A percentile compares a stretch with the other conserved stretches of the same genome.
Conservation (phyloP, 106 monocot species). For the Platanthera guangdongensis region DNA sequence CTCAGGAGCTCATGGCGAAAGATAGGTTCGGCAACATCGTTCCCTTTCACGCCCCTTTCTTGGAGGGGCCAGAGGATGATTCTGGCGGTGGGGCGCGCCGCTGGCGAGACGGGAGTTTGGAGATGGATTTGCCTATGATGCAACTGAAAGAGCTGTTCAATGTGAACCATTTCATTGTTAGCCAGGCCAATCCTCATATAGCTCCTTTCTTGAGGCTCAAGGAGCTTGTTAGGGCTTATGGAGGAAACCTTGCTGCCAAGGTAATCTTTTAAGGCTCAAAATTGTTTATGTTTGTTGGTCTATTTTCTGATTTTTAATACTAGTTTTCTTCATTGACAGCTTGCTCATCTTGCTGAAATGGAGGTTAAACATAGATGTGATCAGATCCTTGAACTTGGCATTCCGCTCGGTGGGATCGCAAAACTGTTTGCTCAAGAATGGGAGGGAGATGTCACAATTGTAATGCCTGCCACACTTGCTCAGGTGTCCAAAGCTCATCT, state of each 20-base stretch:
- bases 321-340: slow-evolving; percentile 25
- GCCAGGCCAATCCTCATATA: slow-evolving; percentile 91
- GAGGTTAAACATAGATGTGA: slow-evolving; percentile 87
- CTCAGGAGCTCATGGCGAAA: slow-evolving; percentile 78
- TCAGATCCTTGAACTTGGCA: slow-evolving; percentile 73
- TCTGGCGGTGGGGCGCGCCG: slow-evolving; percentile 22
- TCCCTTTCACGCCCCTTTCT: slow-evolving; percentile 63
- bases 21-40: slow-evolving; percentile 59
- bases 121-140: slow-evolving; percentile 84
- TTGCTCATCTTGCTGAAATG: slow-evolving; percentile 84
- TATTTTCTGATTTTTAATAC: background rate
- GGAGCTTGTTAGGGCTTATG: slow-evolving; percentile 63
- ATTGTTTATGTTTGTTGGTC: background rate
- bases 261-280: slow-evolving; percentile 17
- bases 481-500: slow-evolving; percentile 36
- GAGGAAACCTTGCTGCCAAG: slow-evolving; percentile 74
- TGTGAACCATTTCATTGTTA: slow-evolving; percentile 93
- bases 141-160: slow-evolving; percentile 84
- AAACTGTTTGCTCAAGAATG: slow-evolving; percentile 92
- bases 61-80: slow-evolving; percentile 24
- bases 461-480: slow-evolving; percentile 87
- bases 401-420: slow-evolving; percentile 77
- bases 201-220: slow-evolving; percentile 69
- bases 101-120: slow-evolving; percentile 86
- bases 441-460: slow-evolving; percentile 87